Percentiles rank a stretch among this genome's conserved stretches.
These are phyloP conservation scores for Alternaria sp. DNA, from an alignment of 2,329 filamentous ascomycete genomes.

Conservation along the genomic window DNA sequence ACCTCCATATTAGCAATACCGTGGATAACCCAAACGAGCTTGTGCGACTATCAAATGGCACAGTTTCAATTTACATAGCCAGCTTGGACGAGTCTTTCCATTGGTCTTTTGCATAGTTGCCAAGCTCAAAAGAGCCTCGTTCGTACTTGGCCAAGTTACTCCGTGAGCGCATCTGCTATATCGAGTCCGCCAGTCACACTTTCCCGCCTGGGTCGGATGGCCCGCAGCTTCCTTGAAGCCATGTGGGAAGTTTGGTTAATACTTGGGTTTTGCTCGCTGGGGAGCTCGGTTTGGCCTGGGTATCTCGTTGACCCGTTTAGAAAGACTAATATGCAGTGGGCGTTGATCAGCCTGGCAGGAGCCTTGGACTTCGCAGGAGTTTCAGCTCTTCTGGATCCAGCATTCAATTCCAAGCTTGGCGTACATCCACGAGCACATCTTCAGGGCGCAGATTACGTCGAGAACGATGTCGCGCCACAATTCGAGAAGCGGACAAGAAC, in stretches of 20 bases:
- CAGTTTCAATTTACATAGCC: slow-evolving; percentile 12
- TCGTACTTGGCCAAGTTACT: slow-evolving; percentile 18
- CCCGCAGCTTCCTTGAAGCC: slow-evolving; percentile 8
- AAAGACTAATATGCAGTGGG: slow-evolving; percentile 34
- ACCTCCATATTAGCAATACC: slow-evolving; percentile 36
- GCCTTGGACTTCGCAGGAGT: slow-evolving; percentile 29
- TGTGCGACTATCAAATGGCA: slow-evolving; percentile 20
- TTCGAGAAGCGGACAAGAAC: slow-evolving; percentile 25
- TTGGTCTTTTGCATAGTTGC: slow-evolving; percentile 15
- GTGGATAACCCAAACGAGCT: slow-evolving; percentile 8
- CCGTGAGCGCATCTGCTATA: slow-evolving; percentile 23
- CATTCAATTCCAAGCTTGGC: slow-evolving; percentile 19
- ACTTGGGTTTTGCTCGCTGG: slow-evolving; percentile 9
- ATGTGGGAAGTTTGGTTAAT: slow-evolving; percentile 21
- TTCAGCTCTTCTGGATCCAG: slow-evolving; percentile 21
- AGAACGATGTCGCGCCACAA: slow-evolving; percentile 7
- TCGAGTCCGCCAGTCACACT: slow-evolving; percentile 15
- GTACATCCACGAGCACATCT: slow-evolving; percentile 5
- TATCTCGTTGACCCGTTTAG: background rate
- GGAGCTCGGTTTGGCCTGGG: background rate
- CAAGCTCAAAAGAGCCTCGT: slow-evolving; percentile 22
- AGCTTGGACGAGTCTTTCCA: slow-evolving; percentile 22
- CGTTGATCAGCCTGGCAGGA: slow-evolving; percentile 22
- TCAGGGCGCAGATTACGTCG: background rate
- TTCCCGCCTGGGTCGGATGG: slow-evolving; percentile 5